Percentiles rank a stretch among this genome's conserved stretches.
phyloP scores from a whole-genome alignment of 2,329 filamentous ascomycete genomes.

The Aspergillus sp. region DNA sequence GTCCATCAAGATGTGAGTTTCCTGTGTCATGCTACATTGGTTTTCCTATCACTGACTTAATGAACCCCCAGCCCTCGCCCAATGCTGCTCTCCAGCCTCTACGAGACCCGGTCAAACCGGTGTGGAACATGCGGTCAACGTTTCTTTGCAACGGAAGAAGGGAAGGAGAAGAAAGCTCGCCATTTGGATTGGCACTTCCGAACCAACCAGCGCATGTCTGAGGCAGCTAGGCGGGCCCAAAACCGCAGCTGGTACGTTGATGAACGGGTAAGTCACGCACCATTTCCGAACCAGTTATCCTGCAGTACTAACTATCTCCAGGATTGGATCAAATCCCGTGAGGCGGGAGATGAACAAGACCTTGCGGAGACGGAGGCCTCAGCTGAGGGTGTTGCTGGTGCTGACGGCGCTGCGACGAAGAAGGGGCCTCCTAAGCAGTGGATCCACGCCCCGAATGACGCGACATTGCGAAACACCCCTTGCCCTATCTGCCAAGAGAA shows the following conservation, averaged over 20 bases:
- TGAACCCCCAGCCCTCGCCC: slow-evolving; percentile 64
- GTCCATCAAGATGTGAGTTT: slow-evolving; percentile 71
- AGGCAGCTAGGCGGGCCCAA: slow-evolving; percentile 81
- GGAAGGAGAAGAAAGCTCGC: slow-evolving; percentile 80
- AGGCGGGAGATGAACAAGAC: slow-evolving; percentile 68
- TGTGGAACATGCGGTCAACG: slow-evolving; percentile 90
- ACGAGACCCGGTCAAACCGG: slow-evolving; percentile 79
- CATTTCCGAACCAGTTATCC: background rate
- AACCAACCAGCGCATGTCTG: slow-evolving; percentile 83
- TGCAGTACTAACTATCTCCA: slow-evolving; percentile 36
- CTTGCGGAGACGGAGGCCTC: slow-evolving; percentile 44
- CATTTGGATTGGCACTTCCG: slow-evolving; percentile 99
- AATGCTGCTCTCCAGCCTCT: slow-evolving; percentile 71
- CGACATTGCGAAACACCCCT: slow-evolving; percentile 70
- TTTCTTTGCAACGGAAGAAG: slow-evolving; percentile 75
- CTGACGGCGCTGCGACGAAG: slow-evolving; percentile 47
- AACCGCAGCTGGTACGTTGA: slow-evolving; percentile 95
- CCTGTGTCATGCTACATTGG: slow-evolving; percentile 2
- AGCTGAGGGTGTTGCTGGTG: slow-evolving; percentile 43
- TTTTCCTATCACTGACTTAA: slow-evolving; percentile 18
- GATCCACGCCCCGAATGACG: slow-evolving; percentile 80
- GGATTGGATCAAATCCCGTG: slow-evolving; percentile 88
- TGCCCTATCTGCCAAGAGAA: slow-evolving; percentile 96
- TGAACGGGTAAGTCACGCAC: slow-evolving; percentile 65
- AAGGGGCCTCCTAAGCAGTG: slow-evolving; percentile 67